Evolutionary conservation across 2,329 filamentous ascomycete genomes (phyloP).

Genomic region (Teratosphaeriaceae sp.): DNA sequence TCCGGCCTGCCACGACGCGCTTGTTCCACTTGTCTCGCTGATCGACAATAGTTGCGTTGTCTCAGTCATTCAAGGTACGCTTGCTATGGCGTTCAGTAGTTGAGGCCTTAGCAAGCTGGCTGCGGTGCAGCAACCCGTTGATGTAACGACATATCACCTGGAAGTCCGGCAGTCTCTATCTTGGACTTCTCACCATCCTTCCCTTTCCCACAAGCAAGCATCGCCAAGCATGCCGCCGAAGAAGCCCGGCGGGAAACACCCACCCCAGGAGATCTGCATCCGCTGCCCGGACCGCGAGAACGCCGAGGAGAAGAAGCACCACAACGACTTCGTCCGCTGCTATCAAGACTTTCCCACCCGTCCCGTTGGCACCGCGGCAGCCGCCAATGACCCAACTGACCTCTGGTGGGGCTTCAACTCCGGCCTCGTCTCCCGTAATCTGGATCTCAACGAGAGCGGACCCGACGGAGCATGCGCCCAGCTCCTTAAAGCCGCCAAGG

Average conservation of each 20-base stretch:
- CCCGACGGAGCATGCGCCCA: neutral
- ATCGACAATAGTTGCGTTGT: too few species aligned
- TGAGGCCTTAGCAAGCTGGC: too few species aligned
- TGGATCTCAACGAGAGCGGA: neutral
- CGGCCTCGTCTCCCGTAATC: neutral
- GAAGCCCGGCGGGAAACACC: neutral
- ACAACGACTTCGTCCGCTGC: neutral
- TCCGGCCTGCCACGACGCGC: too few species aligned
- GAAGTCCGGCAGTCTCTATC: too few species aligned
- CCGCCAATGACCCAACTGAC: neutral
- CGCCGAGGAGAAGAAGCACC: neutral
- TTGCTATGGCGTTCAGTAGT: too few species aligned
- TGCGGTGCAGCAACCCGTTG: too few species aligned
- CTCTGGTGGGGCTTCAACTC: constrained; percentile 1
- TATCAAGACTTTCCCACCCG: neutral
- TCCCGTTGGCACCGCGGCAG: neutral
- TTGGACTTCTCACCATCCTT: too few species aligned
- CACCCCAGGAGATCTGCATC: neutral
- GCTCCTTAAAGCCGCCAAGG: neutral
- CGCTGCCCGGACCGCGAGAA: neutral
- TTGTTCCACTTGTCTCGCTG: too few species aligned
- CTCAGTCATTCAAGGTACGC: too few species aligned
- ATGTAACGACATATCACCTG: too few species aligned
- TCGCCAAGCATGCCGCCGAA: neutral
- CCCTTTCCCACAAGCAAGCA: too few species aligned